Conservation (phyloP, 2,329 filamentous ascomycete genomes). For the Alternaria viburni region DNA sequence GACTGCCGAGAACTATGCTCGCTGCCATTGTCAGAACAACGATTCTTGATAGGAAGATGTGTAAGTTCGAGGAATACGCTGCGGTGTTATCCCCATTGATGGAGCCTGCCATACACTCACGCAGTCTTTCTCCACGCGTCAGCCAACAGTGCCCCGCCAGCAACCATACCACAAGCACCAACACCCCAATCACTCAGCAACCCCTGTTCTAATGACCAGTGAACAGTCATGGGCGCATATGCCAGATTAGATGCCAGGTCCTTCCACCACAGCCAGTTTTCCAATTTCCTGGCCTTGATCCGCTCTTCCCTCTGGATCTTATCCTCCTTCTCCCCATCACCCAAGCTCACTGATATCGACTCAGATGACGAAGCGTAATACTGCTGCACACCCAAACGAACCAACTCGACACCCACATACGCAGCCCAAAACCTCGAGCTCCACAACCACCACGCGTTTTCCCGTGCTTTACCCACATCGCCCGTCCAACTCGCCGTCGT, state of each 20-base stretch:
- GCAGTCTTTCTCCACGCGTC: constrained; percentile 55
- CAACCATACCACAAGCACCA: constrained; percentile 64
- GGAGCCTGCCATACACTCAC: constrained; percentile 5
- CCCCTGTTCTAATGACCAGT: constrained; percentile 73
- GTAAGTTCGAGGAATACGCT: neutral
- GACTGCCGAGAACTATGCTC: no score
- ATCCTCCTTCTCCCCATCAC: constrained; percentile 54
- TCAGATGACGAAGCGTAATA: constrained; percentile 21
- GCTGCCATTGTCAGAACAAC: no score
- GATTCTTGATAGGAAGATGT: neutral
- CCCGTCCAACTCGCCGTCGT: constrained; percentile 54
- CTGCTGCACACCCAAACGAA: constrained; percentile 61
- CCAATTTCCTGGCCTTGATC: constrained; percentile 33
- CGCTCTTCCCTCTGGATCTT: constrained; percentile 50
- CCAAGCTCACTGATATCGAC: neutral
- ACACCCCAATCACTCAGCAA: constrained; percentile 65
- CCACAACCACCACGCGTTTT: constrained; percentile 70
- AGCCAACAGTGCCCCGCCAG: constrained; percentile 51
- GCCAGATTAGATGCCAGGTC: constrained; percentile 72
- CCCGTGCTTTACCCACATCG: constrained; percentile 54
- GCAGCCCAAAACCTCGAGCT: constrained; percentile 81
- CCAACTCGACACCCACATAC: constrained; percentile 78
- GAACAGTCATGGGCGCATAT: constrained; percentile 82
- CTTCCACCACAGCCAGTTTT: constrained; percentile 63
- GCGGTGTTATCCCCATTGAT: neutral